These are phyloP conservation scores for Gremmenia infestans DNA, from an alignment of 2,329 filamentous ascomycete genomes.

Conservation along the genomic window DNA sequence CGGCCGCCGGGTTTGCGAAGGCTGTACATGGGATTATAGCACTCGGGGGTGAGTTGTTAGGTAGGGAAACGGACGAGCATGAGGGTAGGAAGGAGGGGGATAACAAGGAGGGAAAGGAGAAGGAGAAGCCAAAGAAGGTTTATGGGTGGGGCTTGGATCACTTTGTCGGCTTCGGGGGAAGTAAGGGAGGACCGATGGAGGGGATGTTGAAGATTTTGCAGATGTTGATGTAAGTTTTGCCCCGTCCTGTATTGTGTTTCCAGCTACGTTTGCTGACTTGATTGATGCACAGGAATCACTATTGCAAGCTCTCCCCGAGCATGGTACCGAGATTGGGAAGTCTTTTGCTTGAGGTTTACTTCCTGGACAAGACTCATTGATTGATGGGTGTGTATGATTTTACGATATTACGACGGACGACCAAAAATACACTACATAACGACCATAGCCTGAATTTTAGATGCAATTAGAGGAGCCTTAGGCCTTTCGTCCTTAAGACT, in stretches of 20 bases:
- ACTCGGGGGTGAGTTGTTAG: neutral
- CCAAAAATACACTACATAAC: neutral
- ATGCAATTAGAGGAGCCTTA: too few relatives aligned
- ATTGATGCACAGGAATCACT: slow-evolving; percentile 23
- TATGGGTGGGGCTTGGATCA: slow-evolving; percentile 24
- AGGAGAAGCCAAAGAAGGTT: slow-evolving; percentile 6
- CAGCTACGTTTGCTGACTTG: neutral
- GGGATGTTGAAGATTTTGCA: slow-evolving; percentile 29
- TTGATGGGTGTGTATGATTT: neutral
- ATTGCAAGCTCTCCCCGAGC: slow-evolving; percentile 24
- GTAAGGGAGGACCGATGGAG: slow-evolving; percentile 24
- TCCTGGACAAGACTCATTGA: slow-evolving; percentile 20
- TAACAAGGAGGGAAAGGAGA: neutral
- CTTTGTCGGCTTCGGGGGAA: slow-evolving; percentile 24
- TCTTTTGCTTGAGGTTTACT: slow-evolving; percentile 29
- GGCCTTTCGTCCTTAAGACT: too few relatives aligned
- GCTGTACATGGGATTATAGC: slow-evolving; percentile 8
- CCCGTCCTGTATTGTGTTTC: neutral
- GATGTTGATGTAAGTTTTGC: slow-evolving; percentile 25
- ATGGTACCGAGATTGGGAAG: slow-evolving; percentile 19
- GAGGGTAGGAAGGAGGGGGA: slow-evolving; percentile 4
- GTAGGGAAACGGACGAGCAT: slow-evolving; percentile 8
- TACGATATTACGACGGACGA: neutral
- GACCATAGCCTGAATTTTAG: neutral
- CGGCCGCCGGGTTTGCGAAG: slow-evolving; percentile 14